Percentiles rank a stretch among this genome's conserved stretches.
Conservation (phyloP, 106 monocot species). For the Platanthera zijinensis region DNA sequence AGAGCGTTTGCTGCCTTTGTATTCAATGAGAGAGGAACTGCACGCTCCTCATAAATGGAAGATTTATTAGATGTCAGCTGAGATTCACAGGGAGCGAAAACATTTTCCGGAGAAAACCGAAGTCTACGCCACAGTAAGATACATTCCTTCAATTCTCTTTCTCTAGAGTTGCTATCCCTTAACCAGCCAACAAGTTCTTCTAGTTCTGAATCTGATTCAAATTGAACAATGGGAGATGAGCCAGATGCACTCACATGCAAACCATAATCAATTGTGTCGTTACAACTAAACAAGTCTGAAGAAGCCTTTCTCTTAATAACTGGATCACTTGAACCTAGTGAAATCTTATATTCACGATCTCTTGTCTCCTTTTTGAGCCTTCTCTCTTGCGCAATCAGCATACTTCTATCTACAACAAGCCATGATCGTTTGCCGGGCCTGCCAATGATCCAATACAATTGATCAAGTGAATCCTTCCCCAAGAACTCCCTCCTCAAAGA, state of each 20-base stretch:
- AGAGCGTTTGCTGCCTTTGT: constrained; percentile 60
- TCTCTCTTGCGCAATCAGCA: constrained; percentile 13
- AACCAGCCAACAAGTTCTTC: constrained; percentile 63
- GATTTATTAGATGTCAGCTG: constrained; percentile 12
- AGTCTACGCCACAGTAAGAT: constrained; percentile 70
- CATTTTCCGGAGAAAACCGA: constrained; percentile 23
- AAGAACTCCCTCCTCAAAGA: constrained; percentile 79
- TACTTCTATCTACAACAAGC: constrained; percentile 66
- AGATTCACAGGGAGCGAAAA: constrained; percentile 15
- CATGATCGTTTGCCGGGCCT: constrained; percentile 70
- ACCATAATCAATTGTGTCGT: constrained; percentile 8
- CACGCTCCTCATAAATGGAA: constrained; percentile 17
- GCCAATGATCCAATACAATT: constrained; percentile 78
- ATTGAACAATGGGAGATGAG: constrained; percentile 39
- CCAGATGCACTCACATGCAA: constrained; percentile 9
- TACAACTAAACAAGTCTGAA: background rate
- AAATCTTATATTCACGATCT: background rate
- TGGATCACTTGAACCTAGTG: constrained; percentile 4
- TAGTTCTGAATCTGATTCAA: constrained; percentile 73
- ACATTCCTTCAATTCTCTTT: constrained; percentile 72
- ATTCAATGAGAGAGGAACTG: constrained; percentile 17
- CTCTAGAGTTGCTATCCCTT: constrained; percentile 55
- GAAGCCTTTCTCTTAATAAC: background rate
- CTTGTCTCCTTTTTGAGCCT: background rate
- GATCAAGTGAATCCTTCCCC: constrained; percentile 74